A percentile compares a stretch with the other conserved stretches of the same genome.
phyloP scores from a whole-genome alignment of 169 alveolate species.

The Plasmodium coatneyi region DNA sequence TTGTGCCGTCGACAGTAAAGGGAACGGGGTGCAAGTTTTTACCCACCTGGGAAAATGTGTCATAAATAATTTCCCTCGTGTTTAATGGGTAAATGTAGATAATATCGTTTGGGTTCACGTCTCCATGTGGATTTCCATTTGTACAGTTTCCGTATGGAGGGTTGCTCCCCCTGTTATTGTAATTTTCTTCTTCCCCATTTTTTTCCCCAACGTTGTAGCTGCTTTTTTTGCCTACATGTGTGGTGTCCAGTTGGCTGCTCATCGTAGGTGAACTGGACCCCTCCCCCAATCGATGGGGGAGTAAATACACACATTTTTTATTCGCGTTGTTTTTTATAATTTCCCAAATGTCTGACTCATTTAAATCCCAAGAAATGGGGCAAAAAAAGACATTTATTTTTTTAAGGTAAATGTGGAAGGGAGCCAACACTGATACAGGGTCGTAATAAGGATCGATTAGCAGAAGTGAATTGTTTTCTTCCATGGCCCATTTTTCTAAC shows the following conservation, averaged over 20 bases:
- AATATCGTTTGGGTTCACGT: not conserved
- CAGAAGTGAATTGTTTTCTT: slow-evolving; percentile 39
- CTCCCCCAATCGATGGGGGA: not conserved
- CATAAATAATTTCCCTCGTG: slow-evolving; percentile 26
- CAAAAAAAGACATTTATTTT: slow-evolving; percentile 39
- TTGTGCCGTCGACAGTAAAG: slow-evolving; percentile 10
- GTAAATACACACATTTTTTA: slow-evolving; percentile 33
- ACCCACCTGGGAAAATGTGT: slow-evolving; percentile 16
- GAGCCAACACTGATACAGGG: slow-evolving; percentile 46
- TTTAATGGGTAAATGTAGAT: slow-evolving; percentile 19
- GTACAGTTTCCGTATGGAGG: not conserved
- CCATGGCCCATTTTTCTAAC: slow-evolving; percentile 64
- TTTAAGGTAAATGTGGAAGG: slow-evolving; percentile 30
- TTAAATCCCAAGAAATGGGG: slow-evolving; percentile 57
- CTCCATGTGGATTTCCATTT: not conserved
- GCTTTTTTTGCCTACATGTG: not conserved
- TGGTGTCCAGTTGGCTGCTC: not conserved
- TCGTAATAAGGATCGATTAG: slow-evolving; percentile 49
- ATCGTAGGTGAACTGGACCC: not conserved
- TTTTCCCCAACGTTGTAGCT: not conserved
- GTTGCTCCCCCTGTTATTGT: not conserved
- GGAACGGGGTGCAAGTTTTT: slow-evolving; percentile 45
- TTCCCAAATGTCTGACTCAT: slow-evolving; percentile 18
- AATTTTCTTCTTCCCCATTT: not conserved
- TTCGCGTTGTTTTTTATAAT: slow-evolving; percentile 17